Base-by-base conservation (phyloP, 192 early-diverging fungal genomes). In the Umbelopsis vinacea region DNA sequence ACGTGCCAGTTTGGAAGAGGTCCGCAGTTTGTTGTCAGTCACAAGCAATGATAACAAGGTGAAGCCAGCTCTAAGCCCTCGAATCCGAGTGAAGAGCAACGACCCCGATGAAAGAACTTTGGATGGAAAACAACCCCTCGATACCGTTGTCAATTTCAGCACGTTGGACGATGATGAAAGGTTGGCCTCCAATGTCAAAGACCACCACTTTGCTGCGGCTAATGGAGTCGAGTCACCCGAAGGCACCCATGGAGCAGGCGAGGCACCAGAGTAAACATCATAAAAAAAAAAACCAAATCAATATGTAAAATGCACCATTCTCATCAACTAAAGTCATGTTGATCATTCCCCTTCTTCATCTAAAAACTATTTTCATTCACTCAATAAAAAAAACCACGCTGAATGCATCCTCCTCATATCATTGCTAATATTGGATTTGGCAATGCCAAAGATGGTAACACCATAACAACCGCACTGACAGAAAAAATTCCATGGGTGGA, bases 11-110 rank as follows among this genome's bases (percentile, higher is more conserved):
- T 21, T 83, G 60, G 75, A 76, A 4, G 68, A 83, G 26, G 74
- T 83, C 17, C 82, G 79, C 47, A 71, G 24, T 29, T 52, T 83
- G 17, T 70, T 83, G 67, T 66, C 63, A 23, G 46, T 48, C 21
- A 68, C 43, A 35, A 47, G 19, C 48, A 50, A 14, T 24, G 67
- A 68, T 23, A 46, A 7, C 40, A 68, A 68, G 21, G 8, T 26
- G 9, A 63, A 63, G 33, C 29, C 57, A 37, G 33, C 14, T 6
- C 7, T 17, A 0, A 29, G n/a, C 11, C 8, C 17, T 1, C 10
- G 33, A 63, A 19, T 19, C 15, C 57, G 29, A 3, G n/a, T 29
- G 33, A 10, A 35, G 33, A 29, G 33, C 37, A 12, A 7, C 6
- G 57, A 63, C 12, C 26, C 57, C 11, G 57, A 63, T 37, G 57